Evolutionary conservation across 148 eudicot genomes (phyloP).

Genomic region (Nepenthes gracilis): DNA sequence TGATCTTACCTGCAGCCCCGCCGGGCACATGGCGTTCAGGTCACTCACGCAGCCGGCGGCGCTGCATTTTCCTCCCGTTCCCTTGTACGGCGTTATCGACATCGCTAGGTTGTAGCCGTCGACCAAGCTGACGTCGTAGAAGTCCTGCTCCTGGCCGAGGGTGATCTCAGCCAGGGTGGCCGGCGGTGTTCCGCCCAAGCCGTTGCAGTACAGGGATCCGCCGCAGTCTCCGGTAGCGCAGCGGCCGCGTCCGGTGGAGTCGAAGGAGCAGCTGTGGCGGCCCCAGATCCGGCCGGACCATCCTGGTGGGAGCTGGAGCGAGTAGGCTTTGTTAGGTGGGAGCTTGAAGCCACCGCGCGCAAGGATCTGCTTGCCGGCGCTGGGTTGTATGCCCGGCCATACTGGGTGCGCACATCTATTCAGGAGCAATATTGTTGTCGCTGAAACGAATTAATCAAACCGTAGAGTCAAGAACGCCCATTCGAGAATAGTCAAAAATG

Average conservation of each 20-base stretch:
- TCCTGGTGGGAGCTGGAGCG: conserved; percentile 44
- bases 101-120: conserved; percentile 91
- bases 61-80: conserved; percentile 54
- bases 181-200: conserved; percentile 85
- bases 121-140: conserved; percentile 87
- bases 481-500: too few species aligned
- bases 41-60: conserved; percentile 81
- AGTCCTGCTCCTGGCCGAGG: conserved; percentile 68
- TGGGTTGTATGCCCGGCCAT: conserved; percentile 89
- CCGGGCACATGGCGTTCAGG: conserved; percentile 80
- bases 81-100: conserved; percentile 53
- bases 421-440: conserved; percentile 48
- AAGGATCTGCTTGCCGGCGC: conserved; percentile 59
- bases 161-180: conserved; percentile 90
- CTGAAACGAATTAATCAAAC: conserved; percentile 19
- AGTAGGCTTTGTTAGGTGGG: conserved; percentile 32
- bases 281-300: conserved; percentile 99
- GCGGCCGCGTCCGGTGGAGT: conserved; percentile 51
- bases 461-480: too few species aligned
- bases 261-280: conserved; percentile 71
- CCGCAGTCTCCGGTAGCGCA: conserved; percentile 98
- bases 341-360: conserved; percentile 83
- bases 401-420: conserved; percentile 75
- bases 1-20: conserved; percentile 66
- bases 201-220: conserved; percentile 64